Evolutionary conservation across 768 basidiomycete genomes (phyloP).

Genomic region (Russula vinacea): DNA sequence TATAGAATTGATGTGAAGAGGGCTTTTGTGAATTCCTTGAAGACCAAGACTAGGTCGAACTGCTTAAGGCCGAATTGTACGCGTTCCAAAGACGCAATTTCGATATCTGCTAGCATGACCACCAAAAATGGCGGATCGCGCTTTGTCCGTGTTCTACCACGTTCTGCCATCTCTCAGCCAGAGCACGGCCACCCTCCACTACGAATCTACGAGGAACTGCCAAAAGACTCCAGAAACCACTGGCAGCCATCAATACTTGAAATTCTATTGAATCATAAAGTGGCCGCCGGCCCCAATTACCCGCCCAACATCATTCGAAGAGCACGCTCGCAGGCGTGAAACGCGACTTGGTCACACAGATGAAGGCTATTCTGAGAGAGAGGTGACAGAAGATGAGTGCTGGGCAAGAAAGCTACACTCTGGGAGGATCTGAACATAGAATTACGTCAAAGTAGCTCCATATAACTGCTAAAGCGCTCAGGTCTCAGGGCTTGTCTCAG

Average conservation of each 20-base stretch:
- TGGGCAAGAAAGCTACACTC: not conserved
- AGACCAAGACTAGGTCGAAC: slow-evolving; percentile 95
- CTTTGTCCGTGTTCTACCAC: slow-evolving; percentile 43
- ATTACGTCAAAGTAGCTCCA: not conserved
- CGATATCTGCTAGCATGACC: slow-evolving; percentile 90
- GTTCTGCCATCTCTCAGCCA: slow-evolving; percentile 34
- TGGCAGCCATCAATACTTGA: slow-evolving; percentile 41
- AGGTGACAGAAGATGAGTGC: slow-evolving; percentile 27
- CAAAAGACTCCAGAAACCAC: slow-evolving; percentile 15
- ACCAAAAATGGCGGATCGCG: slow-evolving; percentile 91
- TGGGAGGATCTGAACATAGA: not conserved
- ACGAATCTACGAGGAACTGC: slow-evolving; percentile 33
- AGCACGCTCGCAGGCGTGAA: slow-evolving; percentile 42
- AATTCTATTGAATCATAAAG: slow-evolving; percentile 42
- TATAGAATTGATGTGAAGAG: slow-evolving; percentile 96
- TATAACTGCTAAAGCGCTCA: too few species aligned
- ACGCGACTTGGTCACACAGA: slow-evolving; percentile 38
- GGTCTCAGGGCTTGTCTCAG: too few species aligned
- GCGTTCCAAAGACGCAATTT: slow-evolving; percentile 94
- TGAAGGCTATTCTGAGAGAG: slow-evolving; percentile 41
- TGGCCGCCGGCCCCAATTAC: slow-evolving; percentile 41
- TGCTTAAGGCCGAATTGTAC: slow-evolving; percentile 95
- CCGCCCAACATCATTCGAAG: slow-evolving; percentile 48
- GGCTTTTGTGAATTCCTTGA: slow-evolving; percentile 90
- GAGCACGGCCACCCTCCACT: slow-evolving; percentile 29